Evolutionary conservation across 345 rosid species (phyloP), one percentile per base, ranked within the genome.

Genomic region (Firmiana major): DNA sequence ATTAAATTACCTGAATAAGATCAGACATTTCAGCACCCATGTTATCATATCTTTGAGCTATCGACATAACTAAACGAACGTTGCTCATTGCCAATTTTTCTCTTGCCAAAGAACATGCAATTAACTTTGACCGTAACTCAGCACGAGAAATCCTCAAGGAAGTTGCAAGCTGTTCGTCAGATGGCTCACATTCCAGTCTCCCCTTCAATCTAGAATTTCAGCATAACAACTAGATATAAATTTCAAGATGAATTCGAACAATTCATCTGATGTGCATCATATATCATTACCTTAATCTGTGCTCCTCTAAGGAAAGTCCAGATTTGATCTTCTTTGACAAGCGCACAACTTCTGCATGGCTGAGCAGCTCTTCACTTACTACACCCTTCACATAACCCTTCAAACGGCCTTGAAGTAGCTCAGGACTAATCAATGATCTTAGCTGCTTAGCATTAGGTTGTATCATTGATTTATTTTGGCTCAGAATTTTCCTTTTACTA

Each of bases 21-120:
- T 96, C 99, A 80, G 94, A 85, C 98, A 96, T 90, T 85, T 96
- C 93, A 68, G 88, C 92, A 77, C 94, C 99, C 97, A 90, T 86
- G 86, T 89, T 90, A 77, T 92, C 91, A 46, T 93, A 92, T 82
- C 90, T 86, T 81, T 96, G 94, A 83, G 99, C 99, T 45, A 96
- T 93, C 24, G 97, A 92, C 94, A 96, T 84, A 79, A 96, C 99
- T 57, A 96, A 85, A 63, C 99, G 98, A 65, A 96, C 97, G 78
- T 96, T 96, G 86, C 94, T 92, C 99, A 96, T 96, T 64, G 98
- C 92, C 81, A 96, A 86, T 85, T 90, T 96, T 78, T 93, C 98
- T 82, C 91, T 92, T 0, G 99, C 99, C 84, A 96, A 79, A 78
- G 90, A 79, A 80, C 92, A 92, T 70, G 90, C 94, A 53, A 93